Conservation (phyloP, 768 basidiomycete species). For the Mycena rebaudengoi region DNA sequence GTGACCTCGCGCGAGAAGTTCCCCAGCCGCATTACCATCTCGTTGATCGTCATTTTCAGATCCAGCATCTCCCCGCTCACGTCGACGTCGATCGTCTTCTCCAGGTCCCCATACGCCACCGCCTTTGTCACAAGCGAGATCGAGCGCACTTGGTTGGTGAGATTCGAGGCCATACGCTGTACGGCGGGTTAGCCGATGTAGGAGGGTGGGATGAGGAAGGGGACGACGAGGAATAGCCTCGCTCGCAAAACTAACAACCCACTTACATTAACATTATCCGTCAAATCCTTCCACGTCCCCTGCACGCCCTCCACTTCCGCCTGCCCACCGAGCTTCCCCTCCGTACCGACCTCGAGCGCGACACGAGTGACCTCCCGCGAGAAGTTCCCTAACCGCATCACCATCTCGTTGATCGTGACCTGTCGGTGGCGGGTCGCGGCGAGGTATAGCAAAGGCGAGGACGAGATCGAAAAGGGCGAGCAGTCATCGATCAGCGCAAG, state of each 20-base stretch:
- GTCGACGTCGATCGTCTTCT: constrained; percentile 92
- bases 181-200: too few species aligned
- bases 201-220: too few species aligned
- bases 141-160: constrained; percentile 86
- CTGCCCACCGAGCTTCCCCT: constrained; percentile 88
- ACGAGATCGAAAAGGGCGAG: too few species aligned
- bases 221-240: too few species aligned
- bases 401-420: constrained; percentile 30
- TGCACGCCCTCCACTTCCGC: constrained; percentile 88
- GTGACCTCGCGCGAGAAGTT: constrained; percentile 26
- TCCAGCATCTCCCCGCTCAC: constrained; percentile 90
- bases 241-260: too few species aligned
- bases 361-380: constrained; percentile 92
- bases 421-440: too few species aligned
- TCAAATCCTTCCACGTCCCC: constrained; percentile 89
- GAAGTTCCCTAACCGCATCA: constrained; percentile 72
- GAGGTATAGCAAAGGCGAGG: too few species aligned
- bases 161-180: constrained; percentile 73
- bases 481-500: too few species aligned
- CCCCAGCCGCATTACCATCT: constrained; percentile 24
- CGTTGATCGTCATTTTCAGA: constrained; percentile 50
- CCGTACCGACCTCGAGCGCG: constrained; percentile 83
- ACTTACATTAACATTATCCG: constrained; percentile 75
- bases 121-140: constrained; percentile 95
- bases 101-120: constrained; percentile 89